These are phyloP conservation scores for Cladophialophora psammophila DNA, from an alignment of 2,329 filamentous ascomycete species.

Conservation along the genomic window DNA sequence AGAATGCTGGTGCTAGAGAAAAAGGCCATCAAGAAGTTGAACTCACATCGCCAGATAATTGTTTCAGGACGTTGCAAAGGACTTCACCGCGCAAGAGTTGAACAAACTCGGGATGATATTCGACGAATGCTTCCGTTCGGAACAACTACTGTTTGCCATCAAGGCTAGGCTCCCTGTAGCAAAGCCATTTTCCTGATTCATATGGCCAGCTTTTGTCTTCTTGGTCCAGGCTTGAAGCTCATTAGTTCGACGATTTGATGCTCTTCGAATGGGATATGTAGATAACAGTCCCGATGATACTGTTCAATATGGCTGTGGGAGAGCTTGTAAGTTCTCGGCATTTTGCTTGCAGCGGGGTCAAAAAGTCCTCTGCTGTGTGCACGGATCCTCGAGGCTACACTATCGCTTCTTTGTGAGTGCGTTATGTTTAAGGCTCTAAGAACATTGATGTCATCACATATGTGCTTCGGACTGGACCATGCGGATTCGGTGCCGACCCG, in stretches of 20 bases:
- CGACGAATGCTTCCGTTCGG: slow-evolving; percentile 47
- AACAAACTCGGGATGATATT: slow-evolving; percentile 43
- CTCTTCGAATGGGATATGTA: slow-evolving; percentile 40
- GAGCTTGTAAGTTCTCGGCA: too few relatives aligned
- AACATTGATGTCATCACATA: too few relatives aligned
- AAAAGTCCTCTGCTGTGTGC: too few relatives aligned
- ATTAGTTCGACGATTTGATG: slow-evolving; percentile 42
- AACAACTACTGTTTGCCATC: slow-evolving; percentile 45
- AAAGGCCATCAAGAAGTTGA: too few relatives aligned
- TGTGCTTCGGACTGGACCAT: too few relatives aligned
- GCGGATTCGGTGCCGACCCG: too few relatives aligned
- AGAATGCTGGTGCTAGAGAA: too few relatives aligned
- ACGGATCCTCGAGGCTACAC: too few relatives aligned
- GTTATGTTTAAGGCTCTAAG: too few relatives aligned
- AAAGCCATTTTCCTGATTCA: slow-evolving; percentile 46
- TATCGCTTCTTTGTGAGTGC: too few relatives aligned
- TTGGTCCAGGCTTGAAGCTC: slow-evolving; percentile 41
- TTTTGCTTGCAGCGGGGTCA: too few relatives aligned
- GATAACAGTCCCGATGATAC: slow-evolving; percentile 42
- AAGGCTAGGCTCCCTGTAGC: slow-evolving; percentile 45
- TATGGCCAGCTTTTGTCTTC: slow-evolving; percentile 43
- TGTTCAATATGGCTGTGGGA: slow-evolving; percentile 16
- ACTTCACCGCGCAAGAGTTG: slow-evolving; percentile 42
- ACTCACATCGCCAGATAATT: slow-evolving; percentile 42
- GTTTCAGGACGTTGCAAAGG: slow-evolving; percentile 42